Evolutionary conservation across 73 alveolate genomes (phyloP).

Genomic region (Uronychia setigera): DNA sequence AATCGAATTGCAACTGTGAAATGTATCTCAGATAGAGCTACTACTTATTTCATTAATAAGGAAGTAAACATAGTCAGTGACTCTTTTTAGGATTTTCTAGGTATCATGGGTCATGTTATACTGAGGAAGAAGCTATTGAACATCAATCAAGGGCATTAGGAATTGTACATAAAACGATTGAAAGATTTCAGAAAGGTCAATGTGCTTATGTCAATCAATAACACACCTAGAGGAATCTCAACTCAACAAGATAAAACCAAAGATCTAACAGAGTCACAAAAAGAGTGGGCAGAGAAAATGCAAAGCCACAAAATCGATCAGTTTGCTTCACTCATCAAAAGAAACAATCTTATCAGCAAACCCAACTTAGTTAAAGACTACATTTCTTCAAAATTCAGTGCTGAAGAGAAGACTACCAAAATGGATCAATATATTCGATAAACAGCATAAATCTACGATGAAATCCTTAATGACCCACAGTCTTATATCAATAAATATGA

Average conservation of each 20-base stretch:
- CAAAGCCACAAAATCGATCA: neutral
- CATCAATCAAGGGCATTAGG: neutral
- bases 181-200: neutral
- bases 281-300: neutral
- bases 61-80: neutral
- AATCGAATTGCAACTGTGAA: neutral
- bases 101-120: neutral
- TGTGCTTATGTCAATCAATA: neutral
- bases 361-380: neutral
- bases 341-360: neutral
- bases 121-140: neutral
- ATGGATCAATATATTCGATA: neutral
- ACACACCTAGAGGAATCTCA: neutral
- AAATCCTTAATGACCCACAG: neutral
- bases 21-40: neutral
- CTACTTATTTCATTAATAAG: neutral
- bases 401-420: neutral
- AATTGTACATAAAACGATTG: neutral
- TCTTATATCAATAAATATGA: neutral
- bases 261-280: neutral
- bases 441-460: neutral
- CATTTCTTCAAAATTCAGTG: neutral
- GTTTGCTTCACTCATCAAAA: neutral
- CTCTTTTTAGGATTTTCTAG: neutral
- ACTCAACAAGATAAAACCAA: neutral